Evolutionary conservation across 2,329 filamentous ascomycete genomes (phyloP).

Genomic region (Aureobasidium sp.): DNA sequence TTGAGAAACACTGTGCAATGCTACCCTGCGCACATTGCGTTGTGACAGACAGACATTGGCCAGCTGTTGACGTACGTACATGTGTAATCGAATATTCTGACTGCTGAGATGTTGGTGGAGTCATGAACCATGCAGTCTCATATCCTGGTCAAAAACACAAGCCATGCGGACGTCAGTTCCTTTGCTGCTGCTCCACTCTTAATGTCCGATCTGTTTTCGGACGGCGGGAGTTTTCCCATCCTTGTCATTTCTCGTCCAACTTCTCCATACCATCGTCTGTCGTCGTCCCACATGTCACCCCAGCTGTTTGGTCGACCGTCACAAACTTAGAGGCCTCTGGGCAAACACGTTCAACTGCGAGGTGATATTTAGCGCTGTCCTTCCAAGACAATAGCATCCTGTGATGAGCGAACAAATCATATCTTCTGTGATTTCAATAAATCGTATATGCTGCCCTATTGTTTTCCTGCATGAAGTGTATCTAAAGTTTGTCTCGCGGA

Average conservation of each 20-base stretch:
- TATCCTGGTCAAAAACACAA: conserved; percentile 2
- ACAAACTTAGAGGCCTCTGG: not conserved
- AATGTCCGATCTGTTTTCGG: not conserved
- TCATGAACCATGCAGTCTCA: not conserved
- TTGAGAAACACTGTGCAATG: not conserved
- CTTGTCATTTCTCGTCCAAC: not conserved
- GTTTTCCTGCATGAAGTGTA: conserved; percentile 5
- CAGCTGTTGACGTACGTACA: not conserved
- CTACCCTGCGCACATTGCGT: not conserved
- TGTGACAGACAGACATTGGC: not conserved
- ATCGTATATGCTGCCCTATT: not conserved
- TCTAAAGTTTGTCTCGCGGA: not conserved
- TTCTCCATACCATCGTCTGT: not conserved
- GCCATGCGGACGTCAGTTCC: not conserved
- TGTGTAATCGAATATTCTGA: not conserved
- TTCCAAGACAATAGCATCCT: conserved; percentile 3
- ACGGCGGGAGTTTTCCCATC: not conserved
- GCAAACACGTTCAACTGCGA: not conserved
- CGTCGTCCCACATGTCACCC: not conserved
- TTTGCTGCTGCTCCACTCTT: not conserved
- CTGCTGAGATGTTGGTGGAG: not conserved
- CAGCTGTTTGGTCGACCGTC: not conserved
- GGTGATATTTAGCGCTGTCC: not conserved
- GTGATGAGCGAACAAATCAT: not conserved
- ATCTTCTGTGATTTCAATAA: not conserved